Evolutionary conservation across 73 alveolate species (phyloP), one percentile per base, ranked within the genome.

Genomic region (Paramecium bursaria): DNA sequence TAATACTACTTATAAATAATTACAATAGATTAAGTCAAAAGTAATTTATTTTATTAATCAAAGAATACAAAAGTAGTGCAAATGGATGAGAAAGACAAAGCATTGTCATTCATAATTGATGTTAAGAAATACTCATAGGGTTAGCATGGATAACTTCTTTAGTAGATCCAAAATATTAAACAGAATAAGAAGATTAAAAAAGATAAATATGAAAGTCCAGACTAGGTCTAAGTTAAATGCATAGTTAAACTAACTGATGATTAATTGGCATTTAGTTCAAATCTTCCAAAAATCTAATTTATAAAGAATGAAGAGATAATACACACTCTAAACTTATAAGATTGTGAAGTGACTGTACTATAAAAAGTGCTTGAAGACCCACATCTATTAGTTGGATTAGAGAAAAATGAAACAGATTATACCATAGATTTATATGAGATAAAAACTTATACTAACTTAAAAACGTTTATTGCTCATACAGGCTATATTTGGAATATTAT

Each of bases 381-480:
- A 35, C n/a, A n/a, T 25, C 10, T 67, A 39, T 25, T 67, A 27
- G 17, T 57, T 39, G 44, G 82, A 39, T 53, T 67, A 17, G 82
- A 67, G 27, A 47, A 33, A 15, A 42, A 17, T 21, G 82, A 67
- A 7, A 44, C 33, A 9, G 17, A 25, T 0, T 67, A 25, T 67
- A 39, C 33, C 17, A 25, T 67, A 47, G 17, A 39, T 21, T 35
- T 67, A 6, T 67, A 35, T 42, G 82, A 67, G 15, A 39, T 42
- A 47, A 29, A 19, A 39, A 33, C 3, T n/a, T 35, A 2, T 35
- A 57, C 33, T 6, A 67, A 67, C 15, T n/a, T 14, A 33, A 67
- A 67, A 35, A 57, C 44, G 17, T 15, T 67, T 15, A 67, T 21
- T 67, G 82, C 82, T 35, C 82, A 67, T 67, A 35, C 26, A 2